A percentile compares a stretch with the other conserved stretches of the same genome.
Evolutionary conservation across 228 moss, liverwort and hornwort genomes (phyloP).

Genomic region (Sphagnum magellanicum): DNA sequence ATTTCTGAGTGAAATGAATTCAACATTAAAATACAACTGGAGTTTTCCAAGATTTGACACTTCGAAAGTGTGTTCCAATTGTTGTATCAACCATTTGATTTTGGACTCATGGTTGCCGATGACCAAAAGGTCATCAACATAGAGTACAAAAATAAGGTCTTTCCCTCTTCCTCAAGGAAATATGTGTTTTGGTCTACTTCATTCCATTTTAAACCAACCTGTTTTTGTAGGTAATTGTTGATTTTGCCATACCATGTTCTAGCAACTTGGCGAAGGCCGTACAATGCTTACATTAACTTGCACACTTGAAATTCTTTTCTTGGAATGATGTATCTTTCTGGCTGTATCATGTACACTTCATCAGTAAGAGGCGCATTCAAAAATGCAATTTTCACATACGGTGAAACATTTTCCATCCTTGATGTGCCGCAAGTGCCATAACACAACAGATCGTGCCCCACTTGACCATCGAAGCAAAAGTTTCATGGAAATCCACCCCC

Average conservation of each 20-base stretch:
- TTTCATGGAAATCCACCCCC: constrained; percentile 1
- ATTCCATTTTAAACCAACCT: neutral
- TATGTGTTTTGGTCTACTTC: neutral
- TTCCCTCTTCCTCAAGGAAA: neutral
- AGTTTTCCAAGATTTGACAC: constrained; percentile 5
- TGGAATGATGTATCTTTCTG: neutral
- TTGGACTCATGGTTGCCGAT: neutral
- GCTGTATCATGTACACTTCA: constrained; percentile 1
- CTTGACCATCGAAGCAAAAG: neutral
- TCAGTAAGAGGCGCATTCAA: constrained; percentile 1
- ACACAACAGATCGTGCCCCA: neutral
- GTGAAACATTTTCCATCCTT: neutral
- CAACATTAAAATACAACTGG: neutral
- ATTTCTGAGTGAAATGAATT: neutral
- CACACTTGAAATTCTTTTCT: neutral
- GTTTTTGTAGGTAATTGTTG: neutral
- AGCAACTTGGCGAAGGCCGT: neutral
- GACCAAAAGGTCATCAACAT: constrained; percentile 6
- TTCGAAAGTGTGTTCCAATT: neutral
- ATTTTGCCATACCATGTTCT: constrained; percentile 1
- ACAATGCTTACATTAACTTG: neutral
- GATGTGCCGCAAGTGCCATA: neutral
- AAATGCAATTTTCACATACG: constrained; percentile 11
- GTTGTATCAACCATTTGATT: neutral
- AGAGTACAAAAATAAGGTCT: constrained; percentile 1